Base-by-base conservation (phyloP, 2,329 filamentous ascomycete genomes). In the Lecanosticta acicola region DNA sequence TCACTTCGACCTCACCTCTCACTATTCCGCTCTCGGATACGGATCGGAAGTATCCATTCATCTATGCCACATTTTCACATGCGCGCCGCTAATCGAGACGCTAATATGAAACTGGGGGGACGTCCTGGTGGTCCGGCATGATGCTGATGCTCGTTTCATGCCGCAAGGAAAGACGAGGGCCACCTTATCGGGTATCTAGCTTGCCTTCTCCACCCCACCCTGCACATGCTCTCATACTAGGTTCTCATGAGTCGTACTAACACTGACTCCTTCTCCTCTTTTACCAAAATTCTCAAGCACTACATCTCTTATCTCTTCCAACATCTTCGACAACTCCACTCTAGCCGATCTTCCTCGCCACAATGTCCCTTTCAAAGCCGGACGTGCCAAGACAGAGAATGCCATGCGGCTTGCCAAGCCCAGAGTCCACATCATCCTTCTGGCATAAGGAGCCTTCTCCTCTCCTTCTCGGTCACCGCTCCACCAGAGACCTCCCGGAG, bases 361-460 rank as follows among this genome's bases (percentile, higher is more conserved):
- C 24, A 29, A 7, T 29, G 7, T 11, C 7, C 24, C 24, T 29
- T 5, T 29, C 24, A 29, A 29, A 29, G 24, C 24, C 7, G 24
- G 5, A 29, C 24, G 7, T 29, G 5, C 24, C 58, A 8, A 49
- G 37, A 34, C 49, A 53, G 13, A 49, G 51, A 14, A 26, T 49
- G 32, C 56, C 59, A 24, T 52, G 51, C 35, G 45, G 36, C 26
- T 51, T 62, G 3, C 61, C 61, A 11, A 53, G 32, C 9, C 39
- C 51, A 36, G 32, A 53, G n/a, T 61, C 59, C 3, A 60, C 53
- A 20, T 48, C 50, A 2, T 85, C 85, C 0, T 89, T 85, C 71
- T 91, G 86, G 86, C 84, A 85, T 60, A 76, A 72, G 42, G 74
- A 84, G 48, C 84, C 83, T 0, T 85, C 83, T 3, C 59, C 74